phyloP scores from a whole-genome alignment of 768 basidiomycete species.

The Leccinum obscurum region DNA sequence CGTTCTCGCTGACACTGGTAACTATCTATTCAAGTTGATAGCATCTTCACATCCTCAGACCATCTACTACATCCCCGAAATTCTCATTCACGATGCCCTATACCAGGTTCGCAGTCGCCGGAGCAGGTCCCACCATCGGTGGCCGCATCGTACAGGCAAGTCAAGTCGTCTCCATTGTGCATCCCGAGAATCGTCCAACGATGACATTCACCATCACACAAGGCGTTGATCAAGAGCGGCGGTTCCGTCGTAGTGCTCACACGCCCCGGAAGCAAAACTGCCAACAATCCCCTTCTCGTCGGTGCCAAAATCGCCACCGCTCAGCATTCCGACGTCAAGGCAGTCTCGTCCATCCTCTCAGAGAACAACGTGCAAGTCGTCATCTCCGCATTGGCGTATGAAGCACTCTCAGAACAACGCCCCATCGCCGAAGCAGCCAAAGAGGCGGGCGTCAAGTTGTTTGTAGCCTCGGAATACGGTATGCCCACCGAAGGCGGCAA shows the following conservation, averaged over 20 bases:
- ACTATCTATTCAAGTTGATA: neutral
- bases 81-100: conserved; percentile 25
- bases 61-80: neutral
- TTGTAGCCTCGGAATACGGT: conserved; percentile 41
- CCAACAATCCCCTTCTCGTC: conserved; percentile 17
- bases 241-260: conserved; percentile 28
- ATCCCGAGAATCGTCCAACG: neutral
- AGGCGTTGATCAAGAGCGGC: conserved; percentile 22
- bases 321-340: conserved; percentile 26
- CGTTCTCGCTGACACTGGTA: neutral
- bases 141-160: conserved; percentile 33
- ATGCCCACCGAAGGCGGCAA: conserved; percentile 35
- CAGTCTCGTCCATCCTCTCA: conserved; percentile 28
- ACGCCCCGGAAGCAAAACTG: conserved; percentile 24
- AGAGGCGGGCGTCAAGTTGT: conserved; percentile 37
- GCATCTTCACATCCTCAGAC: neutral
- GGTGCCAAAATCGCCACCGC: conserved; percentile 29
- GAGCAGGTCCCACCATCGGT: conserved; percentile 38
- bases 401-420: conserved; percentile 27
- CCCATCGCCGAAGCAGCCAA: conserved; percentile 38
- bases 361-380: conserved; percentile 37
- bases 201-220: neutral
- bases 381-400: conserved; percentile 34
- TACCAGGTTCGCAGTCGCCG: conserved; percentile 37
- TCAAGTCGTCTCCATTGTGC: neutral